phyloP scores from a whole-genome alignment of 2,329 filamentous ascomycete genomes.

The Fusarium sp. region DNA sequence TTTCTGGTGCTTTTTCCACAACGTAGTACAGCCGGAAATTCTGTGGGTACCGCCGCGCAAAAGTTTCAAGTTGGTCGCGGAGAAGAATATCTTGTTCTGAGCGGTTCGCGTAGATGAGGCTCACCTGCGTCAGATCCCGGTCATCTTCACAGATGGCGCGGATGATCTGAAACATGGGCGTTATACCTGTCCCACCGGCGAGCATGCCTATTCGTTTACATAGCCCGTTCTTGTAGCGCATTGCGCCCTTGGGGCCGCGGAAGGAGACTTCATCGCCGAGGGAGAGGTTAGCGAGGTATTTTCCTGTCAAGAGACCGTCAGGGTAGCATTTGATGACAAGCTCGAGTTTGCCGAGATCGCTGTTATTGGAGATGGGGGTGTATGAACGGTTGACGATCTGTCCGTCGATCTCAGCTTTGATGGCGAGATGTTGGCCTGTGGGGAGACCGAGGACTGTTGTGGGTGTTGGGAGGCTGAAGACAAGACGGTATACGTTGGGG shows the following conservation, averaged over 20 bases:
- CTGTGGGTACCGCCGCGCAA: conserved; percentile 58
- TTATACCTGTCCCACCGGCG: conserved; percentile 54
- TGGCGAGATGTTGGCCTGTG: conserved; percentile 65
- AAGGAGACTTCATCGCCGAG: conserved; percentile 61
- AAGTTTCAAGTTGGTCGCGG: conserved; percentile 62
- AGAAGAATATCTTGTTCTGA: conserved; percentile 68
- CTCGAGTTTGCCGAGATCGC: conserved; percentile 58
- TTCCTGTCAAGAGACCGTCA: conserved; percentile 58
- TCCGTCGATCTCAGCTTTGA: conserved; percentile 58
- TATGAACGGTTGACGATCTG: conserved; percentile 61
- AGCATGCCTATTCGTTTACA: conserved; percentile 63
- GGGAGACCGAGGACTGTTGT: conserved; percentile 61
- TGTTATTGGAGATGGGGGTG: conserved; percentile 62
- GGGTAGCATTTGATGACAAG: conserved; percentile 63
- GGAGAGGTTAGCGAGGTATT: conserved; percentile 57
- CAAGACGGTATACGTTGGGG: conserved; percentile 56
- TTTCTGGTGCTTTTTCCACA: conserved; percentile 56
- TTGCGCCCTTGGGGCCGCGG: conserved; percentile 65
- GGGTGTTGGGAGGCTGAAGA: conserved; percentile 57
- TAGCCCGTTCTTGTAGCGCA: conserved; percentile 58
- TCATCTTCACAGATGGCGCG: conserved; percentile 70
- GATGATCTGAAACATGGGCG: conserved; percentile 62
- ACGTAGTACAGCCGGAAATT: conserved; percentile 67
- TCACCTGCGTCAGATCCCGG: conserved; percentile 64
- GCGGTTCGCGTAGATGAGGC: conserved; percentile 67